phyloP scores from a whole-genome alignment of 2,329 filamentous ascomycete species.

The Calycina herbarum region DNA sequence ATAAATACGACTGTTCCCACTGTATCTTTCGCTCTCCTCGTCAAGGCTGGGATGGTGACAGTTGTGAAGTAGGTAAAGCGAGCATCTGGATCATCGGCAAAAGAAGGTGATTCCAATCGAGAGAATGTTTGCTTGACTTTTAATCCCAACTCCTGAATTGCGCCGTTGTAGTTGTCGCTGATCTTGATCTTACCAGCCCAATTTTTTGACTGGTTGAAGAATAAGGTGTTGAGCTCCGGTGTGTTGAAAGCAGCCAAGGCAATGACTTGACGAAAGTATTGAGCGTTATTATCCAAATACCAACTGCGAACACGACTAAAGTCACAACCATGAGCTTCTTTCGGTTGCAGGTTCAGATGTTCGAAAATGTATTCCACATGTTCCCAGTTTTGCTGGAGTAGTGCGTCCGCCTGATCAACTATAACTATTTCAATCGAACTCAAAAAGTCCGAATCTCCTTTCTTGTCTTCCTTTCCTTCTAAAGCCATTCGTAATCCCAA shows the following conservation, averaged over 20 bases:
- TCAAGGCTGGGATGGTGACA: conserved; percentile 73
- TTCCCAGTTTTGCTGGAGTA: conserved; percentile 98
- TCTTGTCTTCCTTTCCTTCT: conserved; percentile 68
- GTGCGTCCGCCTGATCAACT: conserved; percentile 87
- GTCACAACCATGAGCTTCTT: conserved; percentile 87
- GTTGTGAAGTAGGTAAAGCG: conserved; percentile 90
- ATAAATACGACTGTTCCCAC: conserved; percentile 83
- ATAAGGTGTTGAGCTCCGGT: conserved; percentile 81
- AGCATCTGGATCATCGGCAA: conserved; percentile 77
- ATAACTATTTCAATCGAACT: conserved; percentile 90
- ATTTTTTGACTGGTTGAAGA: conserved; percentile 76
- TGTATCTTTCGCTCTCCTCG: conserved; percentile 64
- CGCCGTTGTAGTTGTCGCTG: conserved; percentile 64
- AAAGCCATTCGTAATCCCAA: conserved; percentile 89
- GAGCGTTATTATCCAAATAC: conserved; percentile 88
- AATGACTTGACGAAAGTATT: conserved; percentile 81
- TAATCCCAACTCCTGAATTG: conserved; percentile 71
- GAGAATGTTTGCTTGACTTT: conserved; percentile 85
- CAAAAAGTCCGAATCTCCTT: conserved; percentile 82
- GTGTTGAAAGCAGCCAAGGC: conserved; percentile 81
- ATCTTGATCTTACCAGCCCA: conserved; percentile 77
- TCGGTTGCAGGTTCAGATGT: conserved; percentile 87
- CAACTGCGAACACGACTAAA: conserved; percentile 86
- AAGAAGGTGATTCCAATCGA: conserved; percentile 71
- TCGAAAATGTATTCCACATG: conserved; percentile 90